Evolutionary conservation across 495 filamentous ascomycete genomes (phyloP), one percentile per base, ranked within the genome.

Genomic region (Parmelia sp.): DNA sequence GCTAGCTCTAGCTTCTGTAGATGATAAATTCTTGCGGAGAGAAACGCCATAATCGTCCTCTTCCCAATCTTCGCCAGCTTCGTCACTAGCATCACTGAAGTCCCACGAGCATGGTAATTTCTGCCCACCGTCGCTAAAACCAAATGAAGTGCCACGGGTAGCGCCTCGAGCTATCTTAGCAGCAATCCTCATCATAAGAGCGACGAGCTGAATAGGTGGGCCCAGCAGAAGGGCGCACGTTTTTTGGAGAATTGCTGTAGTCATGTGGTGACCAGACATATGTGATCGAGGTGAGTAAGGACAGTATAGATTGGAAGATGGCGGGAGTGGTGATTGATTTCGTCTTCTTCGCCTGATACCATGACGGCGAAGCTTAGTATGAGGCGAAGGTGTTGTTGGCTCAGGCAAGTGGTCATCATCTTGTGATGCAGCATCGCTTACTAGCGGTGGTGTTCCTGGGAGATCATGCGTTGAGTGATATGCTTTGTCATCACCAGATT

Each of bases 131-230:
- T 66, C 63, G 29, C 65, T 61, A 35, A 61, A 51, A 11, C 69
- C 65, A 57, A 63, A 67, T 15, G 67, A 57, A n/a, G 45, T 61
- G 25, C 67, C 69, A 15, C 65, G 60, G 19, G 66, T 64, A 23
- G 64, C 59, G 7, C 86, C 88, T 27, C 86, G 83, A 0, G 84
- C 81, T 65, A 95, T 89, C 44, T 82, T 84, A 0, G 88, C 85
- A 4, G 91, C 90, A 36, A 96, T 88, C 58, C 84, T 84, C 11
- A 96, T 79, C 79, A 96, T 89, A 47, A 94, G 74, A 11, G 84
- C 79, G 42, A 96, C 79, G 11, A 96, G 80, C 64, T 90, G 83
- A 29, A 86, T 81, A 0, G 91, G 90, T 11, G 91, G 90, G 1
- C 88, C 83, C 33, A 95, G 75, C 2, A 95, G 77, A 6, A 94